These are phyloP conservation scores for Beta corolliflora DNA, from an alignment of 179 eudicot genomes.

Conservation along the genomic window DNA sequence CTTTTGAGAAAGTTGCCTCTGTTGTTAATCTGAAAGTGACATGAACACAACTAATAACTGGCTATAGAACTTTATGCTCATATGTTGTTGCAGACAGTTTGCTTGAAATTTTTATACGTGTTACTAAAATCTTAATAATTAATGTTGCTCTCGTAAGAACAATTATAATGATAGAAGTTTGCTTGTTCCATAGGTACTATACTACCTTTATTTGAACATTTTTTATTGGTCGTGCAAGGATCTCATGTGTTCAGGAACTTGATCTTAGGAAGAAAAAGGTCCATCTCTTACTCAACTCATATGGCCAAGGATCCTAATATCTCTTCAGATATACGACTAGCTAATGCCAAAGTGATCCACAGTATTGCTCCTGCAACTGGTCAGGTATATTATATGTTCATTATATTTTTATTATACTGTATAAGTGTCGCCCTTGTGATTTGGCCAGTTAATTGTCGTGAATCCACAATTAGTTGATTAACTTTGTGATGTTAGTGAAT, in stretches of 20 bases:
- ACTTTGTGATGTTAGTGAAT: no score
- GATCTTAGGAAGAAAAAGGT: constrained; percentile 26
- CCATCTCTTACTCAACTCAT: constrained; percentile 43
- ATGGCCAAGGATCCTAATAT: constrained; percentile 33
- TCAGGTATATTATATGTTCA: constrained; percentile 43
- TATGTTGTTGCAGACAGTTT: background rate
- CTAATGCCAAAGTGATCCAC: constrained; percentile 60
- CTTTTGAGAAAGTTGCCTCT: no score
- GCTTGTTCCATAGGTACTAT: constrained; percentile 32
- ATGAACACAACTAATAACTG: no score
- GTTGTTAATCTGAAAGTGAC: no score
- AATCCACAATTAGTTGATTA: no score
- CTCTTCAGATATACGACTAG: constrained; percentile 37
- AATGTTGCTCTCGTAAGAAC: background rate
- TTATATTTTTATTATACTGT: background rate
- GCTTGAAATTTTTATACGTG: background rate
- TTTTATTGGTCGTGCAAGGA: constrained; percentile 25
- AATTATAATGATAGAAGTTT: background rate
- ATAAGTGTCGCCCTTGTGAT: no score
- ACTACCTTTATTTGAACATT: constrained; percentile 27
- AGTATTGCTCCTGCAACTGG: constrained; percentile 85
- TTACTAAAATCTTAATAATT: background rate
- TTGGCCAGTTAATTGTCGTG: no score
- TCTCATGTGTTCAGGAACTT: constrained; percentile 23
- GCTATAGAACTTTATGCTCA: background rate